These are phyloP conservation scores for Colletotrichum euphorbiae DNA, from an alignment of 2,329 filamentous ascomycete genomes.

Conservation along the genomic window DNA sequence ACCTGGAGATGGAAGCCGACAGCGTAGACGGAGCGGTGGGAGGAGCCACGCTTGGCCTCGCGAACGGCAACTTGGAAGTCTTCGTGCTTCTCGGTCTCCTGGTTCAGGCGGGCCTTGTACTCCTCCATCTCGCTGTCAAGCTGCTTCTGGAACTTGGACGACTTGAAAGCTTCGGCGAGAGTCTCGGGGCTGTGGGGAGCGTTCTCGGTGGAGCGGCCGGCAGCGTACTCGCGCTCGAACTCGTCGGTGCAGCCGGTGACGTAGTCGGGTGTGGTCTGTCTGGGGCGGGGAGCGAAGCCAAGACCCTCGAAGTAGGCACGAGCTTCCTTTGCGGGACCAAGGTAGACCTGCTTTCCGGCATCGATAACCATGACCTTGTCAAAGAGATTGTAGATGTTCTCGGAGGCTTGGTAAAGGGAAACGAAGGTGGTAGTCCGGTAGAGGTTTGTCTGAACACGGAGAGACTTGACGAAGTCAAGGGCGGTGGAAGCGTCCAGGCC, in stretches of 20 bases:
- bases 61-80: constrained; percentile 81
- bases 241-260: constrained; percentile 85
- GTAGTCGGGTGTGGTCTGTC: constrained; percentile 86
- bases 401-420: constrained; percentile 86
- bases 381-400: constrained; percentile 82
- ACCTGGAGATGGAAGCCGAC: constrained; percentile 87
- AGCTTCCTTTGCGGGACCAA: constrained; percentile 75
- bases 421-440: constrained; percentile 88
- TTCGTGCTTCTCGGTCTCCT: constrained; percentile 75
- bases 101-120: constrained; percentile 73
- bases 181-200: constrained; percentile 76
- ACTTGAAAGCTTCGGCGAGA: constrained; percentile 76
- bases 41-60: constrained; percentile 82
- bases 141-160: constrained; percentile 68
- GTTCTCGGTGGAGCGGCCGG: constrained; percentile 73
- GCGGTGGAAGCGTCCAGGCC: constrained; percentile 77
- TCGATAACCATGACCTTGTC: constrained; percentile 89
- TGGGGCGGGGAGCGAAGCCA: constrained; percentile 78
- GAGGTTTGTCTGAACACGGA: constrained; percentile 85
- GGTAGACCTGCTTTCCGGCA: constrained; percentile 79
- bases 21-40: constrained; percentile 82
- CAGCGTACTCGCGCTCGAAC: constrained; percentile 82
- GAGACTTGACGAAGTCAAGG: constrained; percentile 74
- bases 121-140: constrained; percentile 74
- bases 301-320: constrained; percentile 80